Evolutionary conservation across 2,329 filamentous ascomycete genomes (phyloP), one percentile per base, ranked within the genome.

Genomic region (Thelonectria rubi): DNA sequence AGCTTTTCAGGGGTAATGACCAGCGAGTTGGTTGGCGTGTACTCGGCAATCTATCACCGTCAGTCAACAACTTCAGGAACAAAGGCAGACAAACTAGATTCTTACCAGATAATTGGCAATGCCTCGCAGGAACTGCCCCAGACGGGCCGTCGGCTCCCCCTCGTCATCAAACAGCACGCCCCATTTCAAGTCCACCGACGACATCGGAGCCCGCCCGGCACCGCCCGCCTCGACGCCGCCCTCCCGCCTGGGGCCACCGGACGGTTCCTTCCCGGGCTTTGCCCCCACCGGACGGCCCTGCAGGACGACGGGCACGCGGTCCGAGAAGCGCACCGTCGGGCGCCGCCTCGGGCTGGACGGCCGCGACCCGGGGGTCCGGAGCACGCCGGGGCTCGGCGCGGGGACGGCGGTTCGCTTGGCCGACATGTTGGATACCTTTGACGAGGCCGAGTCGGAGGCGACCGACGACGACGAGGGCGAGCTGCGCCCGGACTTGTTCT

Each of bases 1-100:
- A 97, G 85, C 77, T 95, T 95, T 5, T 86, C 79, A 0, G 93
- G 92, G 0, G 90, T 86, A 37, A 97, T 83, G 43, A 95, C 91
- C 15, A 94, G 54, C 2, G 73, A 75, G 52, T 72, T 68, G 34
- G 55, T 62, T 4, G 74, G 74, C n/a, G 66, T 67, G 53, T 72
- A 76, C 30, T 76, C 73, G 3, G 68, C 54, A 57, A 76, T 74
- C 76, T 79, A 26, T 0, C 1, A 34, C 12, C 2, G n/a, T 62
- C 26, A 69, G 64, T 34, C 51, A 24, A 9, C 1, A 20, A 8
- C 21, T 21, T 5, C 17, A 20, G 5, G 5, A 8, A 32, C 15
- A n/a, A 5, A 9, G 14, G 14, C 3, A 4, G 5, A 3, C 5
- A 18, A 30, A 30, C 6, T 10, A 10, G 26, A 5, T 11, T 5